Evolutionary conservation across 305 asterid genomes (phyloP), one percentile per base, ranked within the genome.

Genomic region (Stenogyne calaminthoides): DNA sequence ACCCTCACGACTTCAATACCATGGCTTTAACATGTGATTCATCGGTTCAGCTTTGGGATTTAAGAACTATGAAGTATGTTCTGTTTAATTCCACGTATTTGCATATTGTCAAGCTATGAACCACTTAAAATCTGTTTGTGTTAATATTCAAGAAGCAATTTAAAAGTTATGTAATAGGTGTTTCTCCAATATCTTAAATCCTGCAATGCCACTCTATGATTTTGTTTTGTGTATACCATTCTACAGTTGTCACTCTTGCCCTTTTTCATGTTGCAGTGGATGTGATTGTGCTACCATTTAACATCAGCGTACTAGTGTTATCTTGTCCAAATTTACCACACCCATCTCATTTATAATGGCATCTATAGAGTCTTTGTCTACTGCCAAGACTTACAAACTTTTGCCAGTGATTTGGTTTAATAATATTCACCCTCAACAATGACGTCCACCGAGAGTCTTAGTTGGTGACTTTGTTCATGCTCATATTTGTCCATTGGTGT

Each of bases 41-140:
- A 72, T 90, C 98, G 36, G 88, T 95, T 81, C 96, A 92, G 75
- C 80, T 95, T 78, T 90, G 99, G 99, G 98, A 95, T 90, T 87
- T 92, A 73, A 85, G 99, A 77, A 81, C 95, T 27, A 92, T 92
- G 98, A 90, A 83, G 99, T 92, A 89, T 60, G 95, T 82, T 89
- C 84, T 66, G 89, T 83, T 74, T 71, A n/a, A 40, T 64, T 69
- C 66, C 56, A 32, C 22, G 9, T 73, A 25, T 66, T 46, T 81
- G 37, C 65, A 34, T 70, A 52, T 65, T 67, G 29, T 59, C 63
- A 27, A 75, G 12, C 32, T 67, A 60, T 47, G 52, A 72, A 70
- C 66, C 55, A 67, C 66, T 67, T 40, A 40, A 10, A 67, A 22
- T 25, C 47, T 42, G 22, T 36, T 56, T 47, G 19, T 59, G 63